Conservation (phyloP, 1,284 basidiomycete genomes). For the Phenoliferia sp. region DNA sequence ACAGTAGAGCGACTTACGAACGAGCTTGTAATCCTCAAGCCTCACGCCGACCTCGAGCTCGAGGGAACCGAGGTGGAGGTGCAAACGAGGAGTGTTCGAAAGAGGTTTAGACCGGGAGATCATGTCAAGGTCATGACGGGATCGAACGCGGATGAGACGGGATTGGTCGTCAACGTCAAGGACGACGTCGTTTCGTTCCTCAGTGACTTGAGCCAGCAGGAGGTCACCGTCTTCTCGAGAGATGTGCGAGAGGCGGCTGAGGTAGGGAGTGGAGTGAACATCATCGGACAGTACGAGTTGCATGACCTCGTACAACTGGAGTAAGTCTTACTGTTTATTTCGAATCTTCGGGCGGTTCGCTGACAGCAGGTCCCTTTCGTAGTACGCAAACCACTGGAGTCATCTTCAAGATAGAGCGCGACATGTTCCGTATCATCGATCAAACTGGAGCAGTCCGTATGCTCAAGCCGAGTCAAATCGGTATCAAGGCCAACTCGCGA, state of each 20-base stretch:
- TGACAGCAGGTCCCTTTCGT: conserved; percentile 16
- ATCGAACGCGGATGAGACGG: conserved; percentile 90
- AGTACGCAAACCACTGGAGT: conserved; percentile 91
- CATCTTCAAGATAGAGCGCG: conserved; percentile 94
- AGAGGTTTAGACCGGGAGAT: conserved; percentile 93
- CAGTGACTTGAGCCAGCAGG: conserved; percentile 93
- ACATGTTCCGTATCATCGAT: conserved; percentile 90
- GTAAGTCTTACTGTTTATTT: conserved; percentile 50
- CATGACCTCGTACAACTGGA: conserved; percentile 97
- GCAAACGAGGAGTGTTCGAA: conserved; percentile 81
- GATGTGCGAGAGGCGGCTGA: conserved; percentile 96
- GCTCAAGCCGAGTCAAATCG: conserved; percentile 90
- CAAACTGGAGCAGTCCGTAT: conserved; percentile 84
- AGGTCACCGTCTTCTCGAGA: conserved; percentile 95
- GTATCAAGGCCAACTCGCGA: conserved; percentile 75
- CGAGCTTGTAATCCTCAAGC: conserved; percentile 79
- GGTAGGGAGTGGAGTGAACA: conserved; percentile 81
- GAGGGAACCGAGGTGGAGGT: conserved; percentile 83
- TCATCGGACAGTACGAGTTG: conserved; percentile 87
- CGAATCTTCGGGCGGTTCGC: neutral
- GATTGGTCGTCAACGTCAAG: conserved; percentile 83
- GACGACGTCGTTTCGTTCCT: conserved; percentile 84
- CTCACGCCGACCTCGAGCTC: conserved; percentile 74
- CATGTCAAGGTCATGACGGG: conserved; percentile 98
- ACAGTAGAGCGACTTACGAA: conserved; percentile 82